Evolutionary conservation across 805 yeast genomes (phyloP).

Genomic region (Starmerella sp.): DNA sequence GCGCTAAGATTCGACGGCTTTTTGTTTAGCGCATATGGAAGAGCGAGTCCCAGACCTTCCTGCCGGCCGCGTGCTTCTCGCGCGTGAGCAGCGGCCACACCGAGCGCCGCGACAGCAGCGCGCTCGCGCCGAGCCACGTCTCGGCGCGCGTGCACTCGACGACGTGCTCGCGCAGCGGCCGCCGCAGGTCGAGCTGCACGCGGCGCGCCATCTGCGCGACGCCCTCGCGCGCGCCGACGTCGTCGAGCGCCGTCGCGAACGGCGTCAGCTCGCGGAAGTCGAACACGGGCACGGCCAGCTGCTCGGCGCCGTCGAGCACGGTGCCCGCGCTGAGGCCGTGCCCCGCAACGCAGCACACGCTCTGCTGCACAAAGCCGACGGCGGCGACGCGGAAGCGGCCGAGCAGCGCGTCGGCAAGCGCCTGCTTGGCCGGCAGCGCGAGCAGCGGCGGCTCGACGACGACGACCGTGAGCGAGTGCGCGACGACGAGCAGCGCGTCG

Average conservation of each 20-base stretch:
- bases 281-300: constrained; percentile 20
- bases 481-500: constrained; percentile 13
- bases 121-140: constrained; percentile 15
- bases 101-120: constrained; percentile 9
- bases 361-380: constrained; percentile 19
- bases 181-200: constrained; percentile 11
- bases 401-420: constrained; percentile 16
- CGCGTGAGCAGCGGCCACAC: constrained; percentile 19
- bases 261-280: constrained; percentile 23
- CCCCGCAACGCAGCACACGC: constrained; percentile 20
- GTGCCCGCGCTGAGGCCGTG: constrained; percentile 6
- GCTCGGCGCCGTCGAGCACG: constrained; percentile 2
- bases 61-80: constrained; percentile 5
- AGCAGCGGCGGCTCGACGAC: constrained; percentile 23
- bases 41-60: constrained; percentile 16
- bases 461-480: constrained; percentile 12
- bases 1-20: no score
- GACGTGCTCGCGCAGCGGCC: background rate
- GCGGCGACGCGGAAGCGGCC: constrained; percentile 13
- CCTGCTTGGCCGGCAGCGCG: constrained; percentile 10
- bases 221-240: background rate
- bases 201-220: background rate
- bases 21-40: constrained; percentile 10
- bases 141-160: background rate
- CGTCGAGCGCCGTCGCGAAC: background rate